A percentile compares a stretch with the other conserved stretches of the same genome.
Conservation (phyloP, 2,329 filamentous ascomycete genomes). For the Fusarium oxysporum region DNA sequence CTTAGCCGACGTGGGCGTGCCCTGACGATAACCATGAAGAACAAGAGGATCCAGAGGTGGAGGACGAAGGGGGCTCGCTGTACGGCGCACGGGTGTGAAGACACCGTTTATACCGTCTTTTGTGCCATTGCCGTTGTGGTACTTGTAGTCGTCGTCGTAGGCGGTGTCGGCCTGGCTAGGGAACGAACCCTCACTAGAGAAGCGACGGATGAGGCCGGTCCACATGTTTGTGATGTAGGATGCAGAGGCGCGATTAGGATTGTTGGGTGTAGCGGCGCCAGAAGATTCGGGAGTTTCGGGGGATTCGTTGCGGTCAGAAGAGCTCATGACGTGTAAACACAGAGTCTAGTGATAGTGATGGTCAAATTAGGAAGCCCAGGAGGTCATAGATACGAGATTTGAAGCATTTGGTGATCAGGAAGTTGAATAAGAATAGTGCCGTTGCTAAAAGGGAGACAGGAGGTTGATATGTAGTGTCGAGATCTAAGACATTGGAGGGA, state of each 20-base stretch:
- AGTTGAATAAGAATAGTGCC: not conserved
- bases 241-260: constrained; percentile 40
- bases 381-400: not conserved
- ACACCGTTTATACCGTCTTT: constrained; percentile 67
- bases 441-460: not conserved
- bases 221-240: constrained; percentile 56
- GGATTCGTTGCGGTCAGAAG: constrained; percentile 37
- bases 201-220: constrained; percentile 75
- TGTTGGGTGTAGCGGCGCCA: constrained; percentile 41
- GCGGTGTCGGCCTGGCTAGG: constrained; percentile 46
- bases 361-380: not conserved
- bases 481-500: constrained; percentile 20
- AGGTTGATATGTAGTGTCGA: constrained; percentile 13
- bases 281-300: constrained; percentile 41
- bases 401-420: constrained; percentile 10
- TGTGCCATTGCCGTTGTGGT: constrained; percentile 51
- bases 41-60: constrained; percentile 86
- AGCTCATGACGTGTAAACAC: constrained; percentile 32
- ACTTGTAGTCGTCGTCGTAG: constrained; percentile 28
- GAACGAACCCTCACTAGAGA: constrained; percentile 63
- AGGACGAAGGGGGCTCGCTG: constrained; percentile 83
- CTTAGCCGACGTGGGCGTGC: constrained; percentile 69
- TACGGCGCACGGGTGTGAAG: constrained; percentile 65
- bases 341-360: not conserved
- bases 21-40: constrained; percentile 73